Base-by-base conservation (phyloP, 352 stramenopile genomes). In the Elongisporangium anandrum region DNA sequence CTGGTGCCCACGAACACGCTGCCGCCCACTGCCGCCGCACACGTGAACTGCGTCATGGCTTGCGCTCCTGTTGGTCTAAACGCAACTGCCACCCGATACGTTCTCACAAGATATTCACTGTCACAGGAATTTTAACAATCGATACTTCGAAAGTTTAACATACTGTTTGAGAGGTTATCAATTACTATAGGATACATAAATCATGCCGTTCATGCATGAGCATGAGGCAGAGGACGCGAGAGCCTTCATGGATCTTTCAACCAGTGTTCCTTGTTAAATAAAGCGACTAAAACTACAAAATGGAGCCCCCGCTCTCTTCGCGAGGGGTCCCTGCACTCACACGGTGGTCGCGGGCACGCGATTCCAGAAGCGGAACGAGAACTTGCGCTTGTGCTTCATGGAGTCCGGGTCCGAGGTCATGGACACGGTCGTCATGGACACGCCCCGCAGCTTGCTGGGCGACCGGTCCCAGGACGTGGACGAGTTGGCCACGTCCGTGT, bases 281-380 rank as follows among this genome's bases (percentile, higher is more conserved):
- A 41, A 41, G 29, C 29, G 29, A 41, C 29, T 41, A 41, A 41
- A 41, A 41, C 29, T 41, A 41, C 29, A 41, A 41, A 41, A 15
- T 41, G 29, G 4, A 2, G 5, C 4, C 29, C 29, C 29, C 29
- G 13, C 29, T 41, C 9, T 41, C 29, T 41, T 41, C 13, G 38
- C 8, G 16, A 7, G 8, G 54, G n/a, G n/a, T n/a, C n/a, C n/a
- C n/a, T n/a, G n/a, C n/a, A n/a, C 16, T 55, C 49, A 45, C 62
- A 76, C 2, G 61, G 61, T 29, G 57, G 60, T 22, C 64, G 50
- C 47, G 65, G 53, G 24, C 55, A 64, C 15, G 66, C 49, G 62
- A 45, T 59, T 65, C 81, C 81, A 91, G 66, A 91, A 89, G 17
- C 75, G 77, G 53, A 91, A 61, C 59, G 75, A 85, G 61, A 89